Base-by-base conservation (phyloP, 2,329 filamentous ascomycete genomes). In the Penicillium sp. region DNA sequence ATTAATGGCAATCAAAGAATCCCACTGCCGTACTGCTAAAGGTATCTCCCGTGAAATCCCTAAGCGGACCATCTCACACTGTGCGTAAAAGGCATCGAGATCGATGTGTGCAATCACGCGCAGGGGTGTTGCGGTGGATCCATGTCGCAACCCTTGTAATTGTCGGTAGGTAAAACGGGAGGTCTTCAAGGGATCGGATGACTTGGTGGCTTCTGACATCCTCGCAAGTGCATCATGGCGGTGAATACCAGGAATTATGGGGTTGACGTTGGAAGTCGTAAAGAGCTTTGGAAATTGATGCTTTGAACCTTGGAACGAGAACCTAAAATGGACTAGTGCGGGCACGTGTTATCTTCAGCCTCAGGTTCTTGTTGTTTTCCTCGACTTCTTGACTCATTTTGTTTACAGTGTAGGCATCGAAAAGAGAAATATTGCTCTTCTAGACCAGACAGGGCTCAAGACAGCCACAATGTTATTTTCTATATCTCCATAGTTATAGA, bases 41-140 rank as follows among this genome's bases (percentile, higher is more conserved):
- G 94, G 94, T 61, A 86, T 83, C 53, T 91, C 84, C 57, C 90
- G 86, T 13, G 87, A 78, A 10, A 89, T 78, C 11, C 86, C 86
- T 41, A 97, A 80, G 7, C 94, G 85, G 9, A 96, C 86, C 82
- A 92, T 95, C 75, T 99, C 94, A 70, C 91, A 97, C 78, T 99
- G 94, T 3, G 89, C 89, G 72, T 99, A 99, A 75, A 99, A 99
- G 36, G 93, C 93, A 82, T 99, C 94, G 56, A 99, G 85, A 67
- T 99, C 94, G 59, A 97, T 85, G 71, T 97, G 92, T 7, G 91
- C 90, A 63, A 97, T 85, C 27, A 95, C 89, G 42, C 94, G 86
- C 34, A 99, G 80, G 1, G 93, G 93, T 47, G 85, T 91, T 8
- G 85, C 84, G 0, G 86, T 80, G 32, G 84, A 85, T 61, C 83